Evolutionary conservation across 805 yeast species (phyloP), one percentile per base, ranked within the genome.

Genomic region (Maudiozyma turicensis): DNA sequence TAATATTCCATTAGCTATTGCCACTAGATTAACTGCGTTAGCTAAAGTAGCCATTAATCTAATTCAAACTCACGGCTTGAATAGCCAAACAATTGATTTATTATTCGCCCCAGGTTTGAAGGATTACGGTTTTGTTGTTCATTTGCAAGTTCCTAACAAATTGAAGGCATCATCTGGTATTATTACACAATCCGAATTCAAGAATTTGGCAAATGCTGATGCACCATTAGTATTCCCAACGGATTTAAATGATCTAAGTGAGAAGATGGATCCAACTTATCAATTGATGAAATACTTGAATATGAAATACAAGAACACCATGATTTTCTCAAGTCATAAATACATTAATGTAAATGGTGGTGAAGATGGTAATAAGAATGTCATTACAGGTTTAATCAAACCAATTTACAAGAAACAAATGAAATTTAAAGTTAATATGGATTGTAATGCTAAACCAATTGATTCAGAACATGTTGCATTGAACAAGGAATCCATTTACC

Each of bases 11-110:
- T 71, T 85, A 48, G 90, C 96, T 8, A 82, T 90, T 50, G 89
- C 95, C 5, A 76, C 90, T 10, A 80, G 99, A 68, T 69, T 91
- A 52, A 91, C 98, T 0, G 90, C 95, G 0, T 74, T 93, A 52
- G 78, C 96, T 1, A 78, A 87, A 54, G 90, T 84, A 31, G 90
- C 91, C 0, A 66, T 78, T 40, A 73, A 75, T 15, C 62, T 84
- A 49, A 64, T 82, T 20, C 72, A 72, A 47, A 65, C 66, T 0
- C 73, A 73, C 47, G 82, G 81, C 2, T 43, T 71, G 14, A 64
- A 55, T 46, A 58, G 65, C 40, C 68, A 70, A 46, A 73, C 75
- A 2, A 59, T 84, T 34, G 76, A 74, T 42, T 62, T 78, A 41
- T 66, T 88, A 41, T 93, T 90, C 67, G 80, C 85, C 0, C 90